These are phyloP conservation scores for Aspergillus sp. DNA, from an alignment of 2,329 filamentous ascomycete species.

Conservation along the genomic window DNA sequence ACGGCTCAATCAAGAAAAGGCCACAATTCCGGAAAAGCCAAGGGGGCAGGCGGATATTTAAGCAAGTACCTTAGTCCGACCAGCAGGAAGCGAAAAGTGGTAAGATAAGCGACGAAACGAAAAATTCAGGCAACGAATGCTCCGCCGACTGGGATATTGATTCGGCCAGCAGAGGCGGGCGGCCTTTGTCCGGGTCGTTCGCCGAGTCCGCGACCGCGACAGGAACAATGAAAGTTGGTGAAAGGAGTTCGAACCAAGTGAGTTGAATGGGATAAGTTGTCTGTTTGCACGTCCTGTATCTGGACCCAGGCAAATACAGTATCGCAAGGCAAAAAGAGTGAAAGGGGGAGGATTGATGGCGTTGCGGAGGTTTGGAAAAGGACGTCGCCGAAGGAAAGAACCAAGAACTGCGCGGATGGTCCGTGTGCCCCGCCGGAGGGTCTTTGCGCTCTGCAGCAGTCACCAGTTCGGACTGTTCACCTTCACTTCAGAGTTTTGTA, in stretches of 20 bases:
- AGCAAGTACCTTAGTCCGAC: neutral
- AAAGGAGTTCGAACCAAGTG: neutral
- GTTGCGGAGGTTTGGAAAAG: neutral
- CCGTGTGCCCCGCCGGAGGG: slow-evolving; percentile 9
- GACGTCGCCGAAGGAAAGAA: slow-evolving; percentile 1
- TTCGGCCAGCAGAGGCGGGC: slow-evolving; percentile 9
- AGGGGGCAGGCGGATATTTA: neutral
- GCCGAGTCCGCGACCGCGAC: slow-evolving; percentile 21
- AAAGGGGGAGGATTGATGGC: neutral
- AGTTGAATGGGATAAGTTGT: neutral
- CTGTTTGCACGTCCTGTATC: neutral
- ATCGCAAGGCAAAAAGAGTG: neutral
- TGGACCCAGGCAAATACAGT: neutral
- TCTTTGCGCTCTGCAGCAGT: neutral
- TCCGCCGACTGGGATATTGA: neutral
- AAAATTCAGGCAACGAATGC: neutral
- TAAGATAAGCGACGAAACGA: neutral
- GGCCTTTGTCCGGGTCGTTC: slow-evolving; percentile 15
- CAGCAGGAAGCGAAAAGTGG: neutral
- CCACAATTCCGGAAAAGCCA: neutral
- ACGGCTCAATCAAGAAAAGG: neutral
- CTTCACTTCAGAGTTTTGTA: too few relatives aligned
- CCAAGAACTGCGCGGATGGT: slow-evolving; percentile 13
- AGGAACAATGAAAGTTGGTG: neutral
- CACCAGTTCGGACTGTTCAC: too few relatives aligned